Percentiles rank a stretch among this genome's conserved stretches.
Conservation (phyloP, 148 eudicot genomes). For the Euryodendron excelsum region DNA sequence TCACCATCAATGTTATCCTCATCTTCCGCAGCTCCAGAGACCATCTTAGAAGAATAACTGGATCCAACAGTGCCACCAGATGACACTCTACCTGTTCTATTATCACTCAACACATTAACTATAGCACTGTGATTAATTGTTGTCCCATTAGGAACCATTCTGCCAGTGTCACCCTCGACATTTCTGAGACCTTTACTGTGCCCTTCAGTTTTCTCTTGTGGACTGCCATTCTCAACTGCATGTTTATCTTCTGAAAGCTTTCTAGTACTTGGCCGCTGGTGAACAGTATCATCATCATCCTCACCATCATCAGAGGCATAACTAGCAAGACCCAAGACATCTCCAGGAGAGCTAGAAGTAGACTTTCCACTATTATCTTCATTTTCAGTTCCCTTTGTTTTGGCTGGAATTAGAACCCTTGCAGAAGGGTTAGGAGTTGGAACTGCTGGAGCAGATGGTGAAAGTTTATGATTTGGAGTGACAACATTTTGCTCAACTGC, state of each 20-base stretch:
- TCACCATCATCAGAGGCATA: slow-evolving; percentile 87
- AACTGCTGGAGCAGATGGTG: slow-evolving; percentile 40
- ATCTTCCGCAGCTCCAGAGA: slow-evolving; percentile 22
- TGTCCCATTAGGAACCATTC: slow-evolving; percentile 25
- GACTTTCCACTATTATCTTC: slow-evolving; percentile 62
- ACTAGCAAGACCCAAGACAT: slow-evolving; percentile 80
- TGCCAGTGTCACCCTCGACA: slow-evolving; percentile 28
- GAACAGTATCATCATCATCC: slow-evolving; percentile 30
- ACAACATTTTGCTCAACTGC: slow-evolving; percentile 34
- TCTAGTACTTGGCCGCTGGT: slow-evolving; percentile 24
- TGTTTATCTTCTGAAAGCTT: slow-evolving; percentile 23
- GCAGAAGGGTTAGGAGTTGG: slow-evolving; percentile 60
- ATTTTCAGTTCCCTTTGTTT: slow-evolving; percentile 40
- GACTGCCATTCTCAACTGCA: slow-evolving; percentile 45
- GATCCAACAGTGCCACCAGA: slow-evolving; percentile 20
- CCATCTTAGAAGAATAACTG: slow-evolving; percentile 22
- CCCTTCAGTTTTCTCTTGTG: slow-evolving; percentile 29
- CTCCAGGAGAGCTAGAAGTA: slow-evolving; percentile 61
- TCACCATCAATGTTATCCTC: slow-evolving; percentile 23
- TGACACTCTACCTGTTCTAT: slow-evolving; percentile 20
- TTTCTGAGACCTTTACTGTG: slow-evolving; percentile 17
- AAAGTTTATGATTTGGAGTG: slow-evolving; percentile 26
- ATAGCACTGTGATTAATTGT: slow-evolving; percentile 15
- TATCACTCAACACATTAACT: slow-evolving; percentile 22
- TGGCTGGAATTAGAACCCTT: slow-evolving; percentile 55